Conservation (phyloP, 2,329 filamentous ascomycete genomes). For the Fusarium sp. region DNA sequence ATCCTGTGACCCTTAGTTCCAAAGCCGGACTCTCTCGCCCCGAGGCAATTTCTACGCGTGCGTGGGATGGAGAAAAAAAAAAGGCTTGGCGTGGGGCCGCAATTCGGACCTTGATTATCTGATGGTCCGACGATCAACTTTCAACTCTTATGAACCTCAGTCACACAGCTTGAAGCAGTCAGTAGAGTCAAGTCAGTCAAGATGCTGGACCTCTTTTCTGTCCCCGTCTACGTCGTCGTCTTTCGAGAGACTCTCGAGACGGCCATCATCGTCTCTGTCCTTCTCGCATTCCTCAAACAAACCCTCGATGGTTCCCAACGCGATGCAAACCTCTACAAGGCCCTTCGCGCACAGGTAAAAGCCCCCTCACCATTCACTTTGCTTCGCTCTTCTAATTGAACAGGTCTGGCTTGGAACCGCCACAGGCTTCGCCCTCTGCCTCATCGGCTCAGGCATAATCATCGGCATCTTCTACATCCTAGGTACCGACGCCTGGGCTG, state of each 20-base stretch:
- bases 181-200: slow-evolving; percentile 17
- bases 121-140: slow-evolving; percentile 19
- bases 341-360: slow-evolving; percentile 74
- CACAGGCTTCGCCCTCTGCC: slow-evolving; percentile 63
- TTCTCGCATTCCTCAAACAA: slow-evolving; percentile 87
- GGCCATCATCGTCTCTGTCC: slow-evolving; percentile 85
- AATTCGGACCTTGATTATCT: slow-evolving; percentile 31
- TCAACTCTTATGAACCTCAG: background rate
- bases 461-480: slow-evolving; percentile 80
- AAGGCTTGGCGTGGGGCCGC: slow-evolving; percentile 23
- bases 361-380: background rate
- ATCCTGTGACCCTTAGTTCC: slow-evolving; percentile 34
- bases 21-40: slow-evolving; percentile 10
- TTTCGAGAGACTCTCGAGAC: slow-evolving; percentile 89
- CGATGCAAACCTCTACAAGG: slow-evolving; percentile 74
- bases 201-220: slow-evolving; percentile 78
- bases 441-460: slow-evolving; percentile 73
- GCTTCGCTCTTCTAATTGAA: background rate
- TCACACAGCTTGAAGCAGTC: background rate
- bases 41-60: slow-evolving; percentile 30
- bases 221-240: slow-evolving; percentile 90
- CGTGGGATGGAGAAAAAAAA: background rate
- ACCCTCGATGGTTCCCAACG: slow-evolving; percentile 74
- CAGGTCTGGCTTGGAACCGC: slow-evolving; percentile 69
- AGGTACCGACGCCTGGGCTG: slow-evolving; percentile 75